phyloP scores from a whole-genome alignment of 192 early-diverging fungal genomes.

The Mortierella claussenii region DNA sequence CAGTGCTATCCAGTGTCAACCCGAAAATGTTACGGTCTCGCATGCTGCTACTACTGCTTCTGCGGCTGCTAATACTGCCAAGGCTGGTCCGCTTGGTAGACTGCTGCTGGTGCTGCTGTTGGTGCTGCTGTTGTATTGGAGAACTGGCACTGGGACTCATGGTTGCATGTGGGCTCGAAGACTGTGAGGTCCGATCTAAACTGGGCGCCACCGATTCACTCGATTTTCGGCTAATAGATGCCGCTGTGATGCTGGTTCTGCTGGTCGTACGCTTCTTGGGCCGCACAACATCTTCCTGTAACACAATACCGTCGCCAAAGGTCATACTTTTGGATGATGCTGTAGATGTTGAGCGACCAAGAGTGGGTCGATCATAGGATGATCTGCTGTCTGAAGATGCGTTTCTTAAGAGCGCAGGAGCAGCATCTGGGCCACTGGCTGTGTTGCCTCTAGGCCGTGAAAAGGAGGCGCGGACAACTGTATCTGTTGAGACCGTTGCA shows the following conservation, averaged over 20 bases:
- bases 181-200: conserved; percentile 20
- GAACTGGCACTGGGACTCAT: neutral
- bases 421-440: neutral
- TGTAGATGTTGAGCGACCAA: neutral
- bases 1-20: conserved; percentile 27
- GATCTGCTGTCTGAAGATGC: too few species aligned
- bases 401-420: too few species aligned
- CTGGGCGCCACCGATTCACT: conserved; percentile 18
- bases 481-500: conserved; percentile 16
- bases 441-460: too few species aligned
- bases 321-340: neutral
- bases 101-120: neutral
- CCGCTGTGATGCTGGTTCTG: conserved; percentile 49
- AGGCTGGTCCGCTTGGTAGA: conserved; percentile 2
- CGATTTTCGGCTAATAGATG: conserved; percentile 32
- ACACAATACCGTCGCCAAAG: conserved; percentile 38
- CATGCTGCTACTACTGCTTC: conserved; percentile 46
- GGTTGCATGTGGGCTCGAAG: conserved; percentile 11
- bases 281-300: conserved; percentile 28
- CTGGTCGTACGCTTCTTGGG: conserved; percentile 49
- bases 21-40: conserved; percentile 48
- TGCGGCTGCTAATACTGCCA: conserved; percentile 1
- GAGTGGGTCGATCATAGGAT: neutral
- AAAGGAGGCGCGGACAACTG: neutral
- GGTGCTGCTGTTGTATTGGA: neutral